Conservation (phyloP, 2,329 filamentous ascomycete genomes). For the Nannizzia gypsea region DNA sequence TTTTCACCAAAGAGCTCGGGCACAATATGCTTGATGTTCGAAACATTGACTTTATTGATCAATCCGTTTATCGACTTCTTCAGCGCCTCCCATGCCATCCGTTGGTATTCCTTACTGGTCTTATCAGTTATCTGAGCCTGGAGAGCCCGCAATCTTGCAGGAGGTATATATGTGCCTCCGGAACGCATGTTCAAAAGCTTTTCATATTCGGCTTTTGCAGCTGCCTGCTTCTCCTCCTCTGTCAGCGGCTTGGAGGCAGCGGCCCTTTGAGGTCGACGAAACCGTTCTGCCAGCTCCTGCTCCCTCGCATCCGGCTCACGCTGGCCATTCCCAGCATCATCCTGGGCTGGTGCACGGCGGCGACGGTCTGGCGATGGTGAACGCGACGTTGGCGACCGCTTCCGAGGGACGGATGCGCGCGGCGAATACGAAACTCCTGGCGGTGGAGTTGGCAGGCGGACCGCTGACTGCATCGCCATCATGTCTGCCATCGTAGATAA, state of each 20-base stretch:
- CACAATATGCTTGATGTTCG: slow-evolving; percentile 95
- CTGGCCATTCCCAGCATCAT: slow-evolving; percentile 27
- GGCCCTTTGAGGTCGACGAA: slow-evolving; percentile 40
- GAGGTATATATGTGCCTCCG: slow-evolving; percentile 92
- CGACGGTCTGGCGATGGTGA: slow-evolving; percentile 43
- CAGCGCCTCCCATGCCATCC: slow-evolving; percentile 96
- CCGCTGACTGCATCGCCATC: slow-evolving; percentile 43
- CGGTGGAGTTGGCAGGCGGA: slow-evolving; percentile 48
- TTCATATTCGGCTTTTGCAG: slow-evolving; percentile 84
- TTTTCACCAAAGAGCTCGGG: slow-evolving; percentile 95
- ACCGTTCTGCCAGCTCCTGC: slow-evolving; percentile 41
- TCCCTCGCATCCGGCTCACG: slow-evolving; percentile 42
- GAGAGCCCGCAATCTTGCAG: slow-evolving; percentile 75
- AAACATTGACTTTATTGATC: slow-evolving; percentile 98
- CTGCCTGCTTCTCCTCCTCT: slow-evolving; percentile 76
- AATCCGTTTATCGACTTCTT: slow-evolving; percentile 98
- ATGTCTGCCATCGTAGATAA: slow-evolving; percentile 31
- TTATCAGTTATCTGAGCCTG: slow-evolving; percentile 97
- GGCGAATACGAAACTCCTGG: slow-evolving; percentile 39
- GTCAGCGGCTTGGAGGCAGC: slow-evolving; percentile 43
- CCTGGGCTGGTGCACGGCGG: slow-evolving; percentile 38
- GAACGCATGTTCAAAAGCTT: slow-evolving; percentile 86
- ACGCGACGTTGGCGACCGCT: slow-evolving; percentile 45
- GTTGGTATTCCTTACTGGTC: slow-evolving; percentile 90
- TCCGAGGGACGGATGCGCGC: slow-evolving; percentile 40